Percentiles rank a stretch among this genome's conserved stretches.
phyloP scores from a whole-genome alignment of 192 early-diverging fungal genomes.

The Umbelopsis vinacea region DNA sequence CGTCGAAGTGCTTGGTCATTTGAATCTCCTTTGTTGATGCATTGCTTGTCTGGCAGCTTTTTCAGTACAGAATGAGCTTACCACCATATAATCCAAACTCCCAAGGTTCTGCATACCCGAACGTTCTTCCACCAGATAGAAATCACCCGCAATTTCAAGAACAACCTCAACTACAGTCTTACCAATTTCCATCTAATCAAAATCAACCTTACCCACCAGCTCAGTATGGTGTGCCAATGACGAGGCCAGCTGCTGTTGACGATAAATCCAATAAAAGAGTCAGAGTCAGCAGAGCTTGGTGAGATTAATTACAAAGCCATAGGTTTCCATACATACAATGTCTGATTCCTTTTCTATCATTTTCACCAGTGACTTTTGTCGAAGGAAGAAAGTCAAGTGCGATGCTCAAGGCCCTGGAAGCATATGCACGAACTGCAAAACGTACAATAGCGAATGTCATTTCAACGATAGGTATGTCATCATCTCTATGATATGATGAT shows the following conservation, averaged over 20 bases:
- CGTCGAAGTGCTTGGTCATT: not conserved
- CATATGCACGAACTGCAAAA: conserved; percentile 33
- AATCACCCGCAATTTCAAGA: not conserved
- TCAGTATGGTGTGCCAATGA: conserved; percentile 13
- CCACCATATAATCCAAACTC: conserved; percentile 16
- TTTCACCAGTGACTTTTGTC: conserved; percentile 34
- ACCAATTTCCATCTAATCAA: not conserved
- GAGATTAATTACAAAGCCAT: not conserved
- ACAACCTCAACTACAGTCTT: not conserved
- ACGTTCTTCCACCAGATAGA: not conserved
- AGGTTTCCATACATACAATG: not conserved
- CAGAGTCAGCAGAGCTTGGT: conserved; percentile 43
- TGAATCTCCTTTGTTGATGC: not conserved
- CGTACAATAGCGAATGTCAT: conserved; percentile 26
- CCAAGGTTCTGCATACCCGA: not conserved
- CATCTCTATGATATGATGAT: not conserved
- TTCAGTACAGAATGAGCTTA: not conserved
- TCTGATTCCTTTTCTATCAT: conserved; percentile 7
- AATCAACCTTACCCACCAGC: not conserved
- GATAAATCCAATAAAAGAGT: conserved; percentile 25
- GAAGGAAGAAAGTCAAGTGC: conserved; percentile 44
- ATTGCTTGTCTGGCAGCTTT: not conserved
- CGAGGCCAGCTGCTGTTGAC: not conserved
- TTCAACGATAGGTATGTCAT: conserved; percentile 39
- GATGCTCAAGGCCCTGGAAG: conserved; percentile 27